These are phyloP conservation scores for Metschnikowia kofuensis DNA, from an alignment of 805 yeast genomes.

Conservation along the genomic window DNA sequence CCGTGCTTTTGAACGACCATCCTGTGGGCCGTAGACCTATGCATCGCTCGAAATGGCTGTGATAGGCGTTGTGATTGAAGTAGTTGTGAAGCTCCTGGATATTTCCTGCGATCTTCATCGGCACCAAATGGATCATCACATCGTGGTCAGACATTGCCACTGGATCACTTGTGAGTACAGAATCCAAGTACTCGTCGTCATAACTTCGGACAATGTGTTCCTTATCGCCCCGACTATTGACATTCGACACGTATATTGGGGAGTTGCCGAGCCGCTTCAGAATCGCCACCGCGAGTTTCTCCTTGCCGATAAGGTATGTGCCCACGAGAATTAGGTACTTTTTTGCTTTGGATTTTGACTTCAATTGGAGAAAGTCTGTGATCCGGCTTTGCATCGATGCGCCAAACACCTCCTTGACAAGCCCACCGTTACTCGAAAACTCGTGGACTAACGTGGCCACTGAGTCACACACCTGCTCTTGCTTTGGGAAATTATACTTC, in stretches of 20 bases:
- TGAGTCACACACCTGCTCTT: slow-evolving; percentile 58
- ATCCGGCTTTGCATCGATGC: slow-evolving; percentile 34
- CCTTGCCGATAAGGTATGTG: slow-evolving; percentile 91
- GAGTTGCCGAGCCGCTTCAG: slow-evolving; percentile 47
- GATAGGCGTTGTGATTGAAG: slow-evolving; percentile 44
- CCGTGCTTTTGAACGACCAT: slow-evolving; percentile 58
- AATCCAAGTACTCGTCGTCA: slow-evolving; percentile 41
- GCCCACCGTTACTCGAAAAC: slow-evolving; percentile 25
- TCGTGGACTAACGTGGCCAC: slow-evolving; percentile 53
- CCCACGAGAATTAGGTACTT: slow-evolving; percentile 68
- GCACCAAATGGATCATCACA: slow-evolving; percentile 63
- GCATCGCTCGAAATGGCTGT: slow-evolving; percentile 51
- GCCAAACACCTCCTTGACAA: slow-evolving; percentile 35
- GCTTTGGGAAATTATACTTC: slow-evolving; percentile 72
- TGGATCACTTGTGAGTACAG: slow-evolving; percentile 27
- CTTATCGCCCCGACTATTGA: slow-evolving; percentile 44
- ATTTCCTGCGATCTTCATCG: slow-evolving; percentile 55
- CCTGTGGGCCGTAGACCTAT: slow-evolving; percentile 88
- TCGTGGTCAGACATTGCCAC: slow-evolving; percentile 46
- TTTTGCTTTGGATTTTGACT: slow-evolving; percentile 24
- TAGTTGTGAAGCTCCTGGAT: slow-evolving; percentile 47
- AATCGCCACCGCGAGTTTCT: slow-evolving; percentile 68
- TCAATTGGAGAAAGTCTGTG: slow-evolving; percentile 30
- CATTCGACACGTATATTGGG: slow-evolving; percentile 52
- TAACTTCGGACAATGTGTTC: slow-evolving; percentile 42